Conservation (phyloP, 2,329 filamentous ascomycete species). For the Aspergillus pseudoglaucus region DNA sequence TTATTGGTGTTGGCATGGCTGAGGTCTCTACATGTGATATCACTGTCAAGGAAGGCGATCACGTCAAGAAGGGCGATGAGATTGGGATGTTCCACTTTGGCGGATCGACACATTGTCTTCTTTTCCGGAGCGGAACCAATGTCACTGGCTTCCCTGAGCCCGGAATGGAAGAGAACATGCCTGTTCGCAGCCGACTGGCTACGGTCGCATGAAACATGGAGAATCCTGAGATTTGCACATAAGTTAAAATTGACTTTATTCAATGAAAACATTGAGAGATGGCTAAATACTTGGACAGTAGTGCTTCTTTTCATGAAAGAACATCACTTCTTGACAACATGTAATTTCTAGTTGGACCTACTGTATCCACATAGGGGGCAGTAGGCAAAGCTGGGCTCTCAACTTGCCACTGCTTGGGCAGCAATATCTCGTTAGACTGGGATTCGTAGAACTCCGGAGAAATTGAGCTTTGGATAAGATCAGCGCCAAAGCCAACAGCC, state of each 20-base stretch:
- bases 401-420: not conserved
- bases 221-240: no score
- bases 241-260: no score
- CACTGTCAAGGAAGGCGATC: conserved; percentile 59
- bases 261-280: no score
- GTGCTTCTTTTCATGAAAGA: not conserved
- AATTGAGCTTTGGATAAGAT: conserved; percentile 3
- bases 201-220: no score
- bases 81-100: conserved; percentile 76
- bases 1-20: conserved; percentile 68
- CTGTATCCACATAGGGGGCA: not conserved
- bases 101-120: conserved; percentile 62
- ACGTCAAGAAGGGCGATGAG: conserved; percentile 63
- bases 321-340: not conserved
- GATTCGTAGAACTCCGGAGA: not conserved
- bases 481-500: conserved; percentile 3
- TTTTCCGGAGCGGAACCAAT: conserved; percentile 46
- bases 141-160: conserved; percentile 22
- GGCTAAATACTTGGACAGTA: no score
- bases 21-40: conserved; percentile 70
- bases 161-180: conserved; percentile 18
- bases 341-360: not conserved
- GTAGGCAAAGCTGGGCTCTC: not conserved
- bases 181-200: conserved; percentile 21
- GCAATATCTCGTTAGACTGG: not conserved